These are phyloP conservation scores for Beauveria pseudobassiana DNA, from an alignment of 2,329 filamentous ascomycete species.

Conservation along the genomic window DNA sequence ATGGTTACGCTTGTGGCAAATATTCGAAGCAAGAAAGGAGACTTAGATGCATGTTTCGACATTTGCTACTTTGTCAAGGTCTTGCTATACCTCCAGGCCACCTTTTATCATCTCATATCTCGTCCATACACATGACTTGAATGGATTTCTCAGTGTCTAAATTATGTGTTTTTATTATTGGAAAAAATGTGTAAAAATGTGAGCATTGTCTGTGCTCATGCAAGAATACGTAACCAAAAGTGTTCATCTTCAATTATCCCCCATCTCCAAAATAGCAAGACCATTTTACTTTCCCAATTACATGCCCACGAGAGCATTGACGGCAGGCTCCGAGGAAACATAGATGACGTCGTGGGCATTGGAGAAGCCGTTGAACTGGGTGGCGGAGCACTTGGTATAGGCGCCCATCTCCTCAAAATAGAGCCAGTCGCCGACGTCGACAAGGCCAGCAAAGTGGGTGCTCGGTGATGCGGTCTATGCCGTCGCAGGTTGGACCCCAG, in stretches of 20 bases:
- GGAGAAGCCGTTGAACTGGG: slow-evolving; percentile 94
- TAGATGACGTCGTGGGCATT: slow-evolving; percentile 91
- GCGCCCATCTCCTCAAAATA: slow-evolving; percentile 99
- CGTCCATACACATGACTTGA: too few relatives aligned
- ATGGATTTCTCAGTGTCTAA: too few relatives aligned
- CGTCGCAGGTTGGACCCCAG: slow-evolving; percentile 97
- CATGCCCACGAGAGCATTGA: slow-evolving; percentile 57
- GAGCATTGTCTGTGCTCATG: neutral
- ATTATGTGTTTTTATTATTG: too few relatives aligned
- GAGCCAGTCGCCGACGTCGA: slow-evolving; percentile 94
- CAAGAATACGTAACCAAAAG: neutral
- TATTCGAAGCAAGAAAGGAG: too few relatives aligned
- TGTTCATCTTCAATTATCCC: neutral
- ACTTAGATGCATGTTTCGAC: too few relatives aligned
- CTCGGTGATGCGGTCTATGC: slow-evolving; percentile 90
- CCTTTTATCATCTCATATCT: too few relatives aligned
- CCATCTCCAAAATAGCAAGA: neutral
- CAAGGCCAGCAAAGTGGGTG: slow-evolving; percentile 64
- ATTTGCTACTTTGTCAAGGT: too few relatives aligned
- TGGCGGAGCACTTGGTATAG: slow-evolving; percentile 97
- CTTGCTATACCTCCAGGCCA: too few relatives aligned
- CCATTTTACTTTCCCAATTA: slow-evolving; percentile 1
- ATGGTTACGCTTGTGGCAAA: too few relatives aligned
- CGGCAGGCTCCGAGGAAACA: slow-evolving; percentile 87
- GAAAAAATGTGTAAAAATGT: neutral